These are phyloP conservation scores for Paxillus ammoniavirescens DNA, from an alignment of 768 basidiomycete species.

Conservation along the genomic window DNA sequence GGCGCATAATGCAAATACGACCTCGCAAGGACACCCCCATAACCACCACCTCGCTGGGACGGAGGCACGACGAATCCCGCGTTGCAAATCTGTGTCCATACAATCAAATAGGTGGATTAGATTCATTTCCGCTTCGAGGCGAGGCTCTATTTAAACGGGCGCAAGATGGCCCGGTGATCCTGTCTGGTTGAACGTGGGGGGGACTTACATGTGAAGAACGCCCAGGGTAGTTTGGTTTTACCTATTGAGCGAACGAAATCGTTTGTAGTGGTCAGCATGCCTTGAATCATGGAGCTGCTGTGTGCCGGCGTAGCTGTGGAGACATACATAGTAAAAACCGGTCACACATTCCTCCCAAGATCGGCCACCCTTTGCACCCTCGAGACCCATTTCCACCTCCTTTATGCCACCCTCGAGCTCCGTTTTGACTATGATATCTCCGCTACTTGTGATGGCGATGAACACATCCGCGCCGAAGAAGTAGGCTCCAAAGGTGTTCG, in stretches of 20 bases:
- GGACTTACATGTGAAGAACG: constrained; percentile 81
- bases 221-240: constrained; percentile 89
- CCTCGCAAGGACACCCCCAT: constrained; percentile 69
- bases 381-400: constrained; percentile 33
- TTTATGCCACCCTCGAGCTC: constrained; percentile 11
- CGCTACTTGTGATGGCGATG: constrained; percentile 49
- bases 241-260: constrained; percentile 32
- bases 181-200: background rate
- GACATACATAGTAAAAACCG: constrained; percentile 75
- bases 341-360: constrained; percentile 69
- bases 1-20: constrained; percentile 85
- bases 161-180: background rate
- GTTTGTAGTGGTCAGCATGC: background rate
- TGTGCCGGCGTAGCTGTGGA: background rate
- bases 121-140: constrained; percentile 8
- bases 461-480: constrained; percentile 80
- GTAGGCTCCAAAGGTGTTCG: constrained; percentile 64
- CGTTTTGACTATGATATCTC: constrained; percentile 8
- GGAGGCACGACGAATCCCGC: constrained; percentile 83
- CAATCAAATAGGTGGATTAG: background rate
- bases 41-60: constrained; percentile 57
- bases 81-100: constrained; percentile 67
- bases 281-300: background rate
- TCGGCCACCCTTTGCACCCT: constrained; percentile 46
- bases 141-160: background rate